A percentile compares a stretch with the other conserved stretches of the same genome.
These are phyloP conservation scores for Leptographium radiaticola DNA, from an alignment of 2,329 filamentous ascomycete species.

Conservation along the genomic window DNA sequence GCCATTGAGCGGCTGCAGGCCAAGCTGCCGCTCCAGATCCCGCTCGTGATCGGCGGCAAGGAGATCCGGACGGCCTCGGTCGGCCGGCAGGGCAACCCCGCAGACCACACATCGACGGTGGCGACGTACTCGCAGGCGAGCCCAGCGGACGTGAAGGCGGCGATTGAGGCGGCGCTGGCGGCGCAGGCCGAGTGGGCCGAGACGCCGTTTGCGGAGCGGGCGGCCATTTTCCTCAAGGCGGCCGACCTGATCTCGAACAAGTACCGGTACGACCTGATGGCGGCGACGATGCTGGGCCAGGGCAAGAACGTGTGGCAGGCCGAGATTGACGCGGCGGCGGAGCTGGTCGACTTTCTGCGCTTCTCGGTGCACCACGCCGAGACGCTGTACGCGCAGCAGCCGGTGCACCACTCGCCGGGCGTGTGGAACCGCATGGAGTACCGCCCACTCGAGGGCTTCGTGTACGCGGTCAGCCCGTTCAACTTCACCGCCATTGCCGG, in stretches of 20 bases:
- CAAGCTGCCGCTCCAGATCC: conserved; percentile 61
- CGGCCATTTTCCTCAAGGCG: conserved; percentile 89
- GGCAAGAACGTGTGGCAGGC: conserved; percentile 99
- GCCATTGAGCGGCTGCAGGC: conserved; percentile 59
- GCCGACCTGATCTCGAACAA: conserved; percentile 83
- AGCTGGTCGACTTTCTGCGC: conserved; percentile 82
- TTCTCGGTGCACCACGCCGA: conserved; percentile 93
- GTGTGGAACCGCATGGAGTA: conserved; percentile 90
- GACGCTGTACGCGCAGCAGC: conserved; percentile 80
- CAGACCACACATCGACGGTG: conserved; percentile 61
- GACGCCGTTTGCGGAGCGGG: conserved; percentile 79
- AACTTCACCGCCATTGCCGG: conserved; percentile 95
- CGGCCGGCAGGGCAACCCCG: conserved; percentile 67
- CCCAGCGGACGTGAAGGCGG: conserved; percentile 58
- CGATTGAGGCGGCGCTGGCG: conserved; percentile 74
- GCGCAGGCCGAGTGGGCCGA: conserved; percentile 79
- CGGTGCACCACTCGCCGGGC: conserved; percentile 66
- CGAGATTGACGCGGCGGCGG: conserved; percentile 93
- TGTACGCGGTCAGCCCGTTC: conserved; percentile 89
- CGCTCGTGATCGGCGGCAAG: conserved; percentile 72
- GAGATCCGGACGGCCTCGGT: conserved; percentile 55
- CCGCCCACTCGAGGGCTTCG: conserved; percentile 83
- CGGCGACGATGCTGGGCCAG: conserved; percentile 88
- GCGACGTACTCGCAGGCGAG: conserved; percentile 79
- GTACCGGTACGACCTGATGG: conserved; percentile 95